These are phyloP conservation scores for Pseudogymnoascus sp. DNA, from an alignment of 2,329 filamentous ascomycete species.

Conservation along the genomic window DNA sequence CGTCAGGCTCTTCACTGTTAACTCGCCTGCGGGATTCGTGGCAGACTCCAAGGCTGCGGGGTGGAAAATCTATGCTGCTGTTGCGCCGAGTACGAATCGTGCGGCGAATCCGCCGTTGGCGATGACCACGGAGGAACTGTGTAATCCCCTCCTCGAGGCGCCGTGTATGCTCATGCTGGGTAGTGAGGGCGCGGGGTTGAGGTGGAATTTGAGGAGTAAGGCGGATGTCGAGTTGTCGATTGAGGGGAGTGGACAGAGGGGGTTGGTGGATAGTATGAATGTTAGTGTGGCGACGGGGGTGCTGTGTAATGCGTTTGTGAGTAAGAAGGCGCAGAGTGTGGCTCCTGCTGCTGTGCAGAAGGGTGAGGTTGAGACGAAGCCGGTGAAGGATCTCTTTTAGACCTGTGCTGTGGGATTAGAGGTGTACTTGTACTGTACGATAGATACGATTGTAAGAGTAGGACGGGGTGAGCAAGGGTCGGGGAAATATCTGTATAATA, in stretches of 20 bases:
- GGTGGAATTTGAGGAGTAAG: slow-evolving; percentile 53
- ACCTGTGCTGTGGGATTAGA: not conserved
- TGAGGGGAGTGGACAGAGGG: slow-evolving; percentile 37
- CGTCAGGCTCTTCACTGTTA: slow-evolving; percentile 63
- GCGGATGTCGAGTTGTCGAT: slow-evolving; percentile 64
- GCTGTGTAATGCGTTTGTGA: slow-evolving; percentile 62
- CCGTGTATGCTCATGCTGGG: slow-evolving; percentile 78
- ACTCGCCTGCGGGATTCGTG: slow-evolving; percentile 62
- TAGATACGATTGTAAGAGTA: slow-evolving; percentile 4
- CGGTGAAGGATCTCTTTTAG: not conserved
- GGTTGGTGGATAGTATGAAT: slow-evolving; percentile 79
- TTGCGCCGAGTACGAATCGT: slow-evolving; percentile 38
- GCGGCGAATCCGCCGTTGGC: slow-evolving; percentile 27
- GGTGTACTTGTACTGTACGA: not conserved
- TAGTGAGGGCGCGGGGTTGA: slow-evolving; percentile 69
- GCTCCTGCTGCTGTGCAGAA: not conserved
- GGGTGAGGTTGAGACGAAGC: not conserved
- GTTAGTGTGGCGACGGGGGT: slow-evolving; percentile 82
- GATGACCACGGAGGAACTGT: slow-evolving; percentile 43
- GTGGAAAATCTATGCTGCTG: slow-evolving; percentile 79
- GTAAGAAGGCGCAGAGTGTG: not conserved
- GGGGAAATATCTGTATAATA: not conserved
- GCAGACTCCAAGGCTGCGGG: slow-evolving; percentile 58
- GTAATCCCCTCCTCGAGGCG: slow-evolving; percentile 47
- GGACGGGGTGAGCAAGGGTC: not conserved